Conservation (phyloP, 805 yeast genomes). For the Wickerhamiella sergipiensis region DNA sequence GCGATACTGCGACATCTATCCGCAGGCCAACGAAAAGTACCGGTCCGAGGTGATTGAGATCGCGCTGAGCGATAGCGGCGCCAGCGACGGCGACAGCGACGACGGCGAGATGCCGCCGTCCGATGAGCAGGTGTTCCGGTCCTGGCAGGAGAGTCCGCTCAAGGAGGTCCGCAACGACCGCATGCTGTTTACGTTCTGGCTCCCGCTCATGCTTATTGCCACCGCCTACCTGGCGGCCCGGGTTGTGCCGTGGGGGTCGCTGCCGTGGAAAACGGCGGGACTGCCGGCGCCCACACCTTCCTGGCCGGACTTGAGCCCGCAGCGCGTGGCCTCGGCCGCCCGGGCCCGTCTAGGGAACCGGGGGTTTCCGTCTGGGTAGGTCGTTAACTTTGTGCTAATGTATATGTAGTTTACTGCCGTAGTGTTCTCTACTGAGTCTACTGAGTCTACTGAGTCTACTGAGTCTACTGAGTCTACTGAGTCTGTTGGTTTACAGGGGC, state of each 20-base stretch:
- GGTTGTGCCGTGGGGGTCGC: neutral
- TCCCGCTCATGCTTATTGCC: slow-evolving; percentile 48
- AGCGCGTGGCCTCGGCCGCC: neutral
- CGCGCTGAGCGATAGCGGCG: slow-evolving; percentile 12
- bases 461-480: too few species aligned
- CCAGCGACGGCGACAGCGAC: slow-evolving; percentile 12
- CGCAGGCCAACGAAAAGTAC: slow-evolving; percentile 13
- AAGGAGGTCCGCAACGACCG: slow-evolving; percentile 52
- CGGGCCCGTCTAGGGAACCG: neutral
- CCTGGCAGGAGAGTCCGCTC: slow-evolving; percentile 28
- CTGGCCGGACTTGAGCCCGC: neutral
- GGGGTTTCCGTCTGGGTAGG: too few species aligned
- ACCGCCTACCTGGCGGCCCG: slow-evolving; percentile 4
- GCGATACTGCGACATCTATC: slow-evolving; percentile 7
- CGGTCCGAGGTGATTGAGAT: slow-evolving; percentile 8
- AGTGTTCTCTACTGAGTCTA: too few species aligned
- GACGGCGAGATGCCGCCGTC: neutral
- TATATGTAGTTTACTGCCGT: neutral
- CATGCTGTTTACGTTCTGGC: slow-evolving; percentile 82
- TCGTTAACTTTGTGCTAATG: too few species aligned
- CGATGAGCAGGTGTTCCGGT: slow-evolving; percentile 10
- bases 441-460: too few species aligned
- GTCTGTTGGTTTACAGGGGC: too few species aligned
- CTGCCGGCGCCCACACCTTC: neutral
- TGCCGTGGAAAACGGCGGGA: neutral